Evolutionary conservation across 1,139 yeast species (phyloP).

Genomic region (Kodamaea arcana): DNA sequence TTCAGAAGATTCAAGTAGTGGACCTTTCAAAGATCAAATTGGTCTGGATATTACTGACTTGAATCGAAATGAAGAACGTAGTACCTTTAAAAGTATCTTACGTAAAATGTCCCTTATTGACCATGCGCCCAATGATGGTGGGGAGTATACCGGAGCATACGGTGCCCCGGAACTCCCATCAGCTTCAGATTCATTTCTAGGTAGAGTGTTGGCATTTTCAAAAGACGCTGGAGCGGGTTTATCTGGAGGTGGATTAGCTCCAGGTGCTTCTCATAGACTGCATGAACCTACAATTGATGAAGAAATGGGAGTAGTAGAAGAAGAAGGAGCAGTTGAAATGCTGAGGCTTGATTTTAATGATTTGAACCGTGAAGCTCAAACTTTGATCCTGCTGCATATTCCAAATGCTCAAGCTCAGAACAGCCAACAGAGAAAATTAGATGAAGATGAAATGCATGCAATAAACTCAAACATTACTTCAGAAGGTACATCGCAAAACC

Average conservation of each 20-base stretch:
- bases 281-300: slow-evolving; percentile 21
- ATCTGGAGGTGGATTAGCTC: slow-evolving; percentile 42
- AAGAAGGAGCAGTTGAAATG: slow-evolving; percentile 24
- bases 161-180: slow-evolving; percentile 16
- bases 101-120: slow-evolving; percentile 36
- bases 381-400: slow-evolving; percentile 34
- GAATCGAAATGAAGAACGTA: slow-evolving; percentile 6
- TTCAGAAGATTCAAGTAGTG: slow-evolving; percentile 4
- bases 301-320: slow-evolving; percentile 21
- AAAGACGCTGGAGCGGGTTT: slow-evolving; percentile 21
- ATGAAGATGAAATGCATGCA: neutral
- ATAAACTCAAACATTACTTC: slow-evolving; percentile 3
- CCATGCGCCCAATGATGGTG: slow-evolving; percentile 10
- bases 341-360: slow-evolving; percentile 31
- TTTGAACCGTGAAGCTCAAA: slow-evolving; percentile 39
- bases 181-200: slow-evolving; percentile 37
- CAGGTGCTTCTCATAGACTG: slow-evolving; percentile 32
- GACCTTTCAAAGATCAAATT: neutral
- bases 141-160: slow-evolving; percentile 20
- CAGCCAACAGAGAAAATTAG: slow-evolving; percentile 1
- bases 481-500: slow-evolving; percentile 5
- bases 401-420: slow-evolving; percentile 18
- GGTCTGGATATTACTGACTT: slow-evolving; percentile 6
- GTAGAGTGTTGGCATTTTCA: slow-evolving; percentile 29
- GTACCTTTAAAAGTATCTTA: slow-evolving; percentile 28